Percentiles rank a stretch among this genome's conserved stretches.
Evolutionary conservation across 192 early-diverging fungal genomes (phyloP).

Genomic region (Coemansia sp.): DNA sequence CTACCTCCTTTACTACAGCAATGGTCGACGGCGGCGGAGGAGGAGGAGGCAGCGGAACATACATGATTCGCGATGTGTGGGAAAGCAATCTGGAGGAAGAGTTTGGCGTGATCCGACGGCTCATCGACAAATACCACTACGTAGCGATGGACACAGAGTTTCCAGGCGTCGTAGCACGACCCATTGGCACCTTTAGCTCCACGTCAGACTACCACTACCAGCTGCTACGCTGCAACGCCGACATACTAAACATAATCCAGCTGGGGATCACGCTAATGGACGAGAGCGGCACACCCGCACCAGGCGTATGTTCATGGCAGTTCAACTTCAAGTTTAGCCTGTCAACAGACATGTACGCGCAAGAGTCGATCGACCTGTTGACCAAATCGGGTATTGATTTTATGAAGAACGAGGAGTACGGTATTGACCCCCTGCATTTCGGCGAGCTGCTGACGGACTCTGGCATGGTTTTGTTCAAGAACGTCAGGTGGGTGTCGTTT

Average conservation of each 20-base stretch:
- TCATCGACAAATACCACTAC: constrained; percentile 92
- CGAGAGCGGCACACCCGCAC: constrained; percentile 80
- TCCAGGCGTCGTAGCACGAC: constrained; percentile 96
- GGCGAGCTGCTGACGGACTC: constrained; percentile 97
- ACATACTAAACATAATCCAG: constrained; percentile 97
- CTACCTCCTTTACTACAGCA: background rate
- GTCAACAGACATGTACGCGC: constrained; percentile 98
- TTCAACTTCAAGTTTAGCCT: constrained; percentile 99
- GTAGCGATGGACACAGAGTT: constrained; percentile 99
- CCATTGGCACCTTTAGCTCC: constrained; percentile 95
- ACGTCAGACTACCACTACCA: constrained; percentile 99
- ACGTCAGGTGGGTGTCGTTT: constrained; percentile 98
- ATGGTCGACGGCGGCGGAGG: background rate
- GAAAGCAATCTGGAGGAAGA: constrained; percentile 95
- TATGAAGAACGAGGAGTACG: constrained; percentile 93
- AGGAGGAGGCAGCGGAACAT: constrained; percentile 8
- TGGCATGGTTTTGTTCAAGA: constrained; percentile 90
- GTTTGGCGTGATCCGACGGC: constrained; percentile 81
- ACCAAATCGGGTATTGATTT: constrained; percentile 99
- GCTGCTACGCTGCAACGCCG: constrained; percentile 96
- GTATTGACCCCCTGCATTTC: constrained; percentile 95
- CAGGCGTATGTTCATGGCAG: constrained; percentile 89
- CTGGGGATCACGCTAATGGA: constrained; percentile 96
- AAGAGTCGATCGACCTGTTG: constrained; percentile 97
- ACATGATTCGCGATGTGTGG: constrained; percentile 85